These are phyloP conservation scores for Sporormia fimetaria DNA, from an alignment of 495 filamentous ascomycete species.

Conservation along the genomic window DNA sequence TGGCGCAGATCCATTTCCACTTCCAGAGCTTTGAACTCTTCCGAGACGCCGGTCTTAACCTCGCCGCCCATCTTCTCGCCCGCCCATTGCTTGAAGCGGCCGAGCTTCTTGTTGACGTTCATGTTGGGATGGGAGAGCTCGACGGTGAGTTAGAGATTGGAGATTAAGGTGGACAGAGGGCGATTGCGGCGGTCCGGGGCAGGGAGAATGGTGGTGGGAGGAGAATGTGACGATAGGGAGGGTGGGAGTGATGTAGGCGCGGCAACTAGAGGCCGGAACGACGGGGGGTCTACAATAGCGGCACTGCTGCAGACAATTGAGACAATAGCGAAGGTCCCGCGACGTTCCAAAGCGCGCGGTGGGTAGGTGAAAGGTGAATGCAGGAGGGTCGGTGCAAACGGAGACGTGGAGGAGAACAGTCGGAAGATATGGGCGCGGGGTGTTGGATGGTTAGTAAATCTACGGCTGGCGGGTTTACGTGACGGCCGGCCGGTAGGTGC, in stretches of 20 bases:
- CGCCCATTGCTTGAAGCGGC: slow-evolving; percentile 96
- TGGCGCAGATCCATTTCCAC: slow-evolving; percentile 85
- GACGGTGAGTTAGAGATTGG: background rate
- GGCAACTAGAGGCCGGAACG: background rate
- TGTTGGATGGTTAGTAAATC: too few relatives aligned
- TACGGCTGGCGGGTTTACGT: too few relatives aligned
- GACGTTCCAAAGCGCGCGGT: too few relatives aligned
- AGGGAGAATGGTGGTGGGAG: background rate
- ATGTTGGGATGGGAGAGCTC: slow-evolving; percentile 37
- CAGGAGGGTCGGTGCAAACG: too few relatives aligned
- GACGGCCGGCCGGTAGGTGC: too few relatives aligned
- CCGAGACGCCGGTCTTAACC: slow-evolving; percentile 73
- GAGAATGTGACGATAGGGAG: background rate
- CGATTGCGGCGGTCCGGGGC: slow-evolving; percentile 1
- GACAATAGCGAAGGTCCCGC: too few relatives aligned
- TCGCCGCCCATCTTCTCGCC: slow-evolving; percentile 95
- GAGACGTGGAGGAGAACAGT: too few relatives aligned
- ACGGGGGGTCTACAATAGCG: too few relatives aligned
- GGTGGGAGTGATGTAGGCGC: background rate
- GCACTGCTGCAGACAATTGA: too few relatives aligned
- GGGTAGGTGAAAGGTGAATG: too few relatives aligned
- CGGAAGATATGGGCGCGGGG: too few relatives aligned
- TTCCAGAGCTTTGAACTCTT: slow-evolving; percentile 90
- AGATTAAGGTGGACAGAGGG: background rate
- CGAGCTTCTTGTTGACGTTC: slow-evolving; percentile 94